Evolutionary conservation across 108 stramenopile genomes (phyloP).

Genomic region (Pseudonitzschia pungens): DNA sequence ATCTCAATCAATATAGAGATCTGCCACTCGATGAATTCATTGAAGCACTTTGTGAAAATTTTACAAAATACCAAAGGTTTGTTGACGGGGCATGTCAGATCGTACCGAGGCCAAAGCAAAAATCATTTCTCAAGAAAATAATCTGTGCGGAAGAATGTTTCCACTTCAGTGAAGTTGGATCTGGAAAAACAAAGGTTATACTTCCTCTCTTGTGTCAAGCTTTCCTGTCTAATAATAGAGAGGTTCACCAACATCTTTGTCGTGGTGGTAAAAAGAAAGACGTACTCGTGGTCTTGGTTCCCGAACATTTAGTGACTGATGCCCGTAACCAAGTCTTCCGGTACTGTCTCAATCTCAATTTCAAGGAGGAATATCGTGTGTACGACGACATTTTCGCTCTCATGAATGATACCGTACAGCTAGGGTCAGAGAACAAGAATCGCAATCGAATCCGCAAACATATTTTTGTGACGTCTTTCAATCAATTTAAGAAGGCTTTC

Average conservation of each 20-base stretch:
- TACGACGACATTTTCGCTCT: slow-evolving; percentile 42
- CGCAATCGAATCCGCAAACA: slow-evolving; percentile 23
- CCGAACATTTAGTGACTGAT: slow-evolving; percentile 36
- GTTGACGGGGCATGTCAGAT: slow-evolving; percentile 35
- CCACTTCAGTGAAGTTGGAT: slow-evolving; percentile 34
- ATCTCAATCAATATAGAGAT: slow-evolving; percentile 27
- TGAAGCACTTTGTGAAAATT: slow-evolving; percentile 27
- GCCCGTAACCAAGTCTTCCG: slow-evolving; percentile 35
- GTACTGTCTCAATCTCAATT: slow-evolving; percentile 34
- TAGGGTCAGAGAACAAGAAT: slow-evolving; percentile 4
- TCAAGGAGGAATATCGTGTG: slow-evolving; percentile 34
- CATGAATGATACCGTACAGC: slow-evolving; percentile 25
- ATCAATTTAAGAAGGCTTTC: slow-evolving; percentile 36
- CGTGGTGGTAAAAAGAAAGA: slow-evolving; percentile 31
- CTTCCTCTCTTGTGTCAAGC: slow-evolving; percentile 36
- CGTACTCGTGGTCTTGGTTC: slow-evolving; percentile 34
- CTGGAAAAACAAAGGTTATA: slow-evolving; percentile 40
- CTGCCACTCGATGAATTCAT: slow-evolving; percentile 28
- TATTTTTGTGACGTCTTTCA: slow-evolving; percentile 37
- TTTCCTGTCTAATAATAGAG: slow-evolving; percentile 33
- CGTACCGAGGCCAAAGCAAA: slow-evolving; percentile 26
- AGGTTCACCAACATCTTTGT: slow-evolving; percentile 29
- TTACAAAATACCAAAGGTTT: slow-evolving; percentile 30
- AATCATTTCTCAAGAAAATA: slow-evolving; percentile 33
- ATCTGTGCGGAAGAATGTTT: slow-evolving; percentile 34